phyloP scores from a whole-genome alignment of 768 basidiomycete species.

The Auricularia heimuer region DNA sequence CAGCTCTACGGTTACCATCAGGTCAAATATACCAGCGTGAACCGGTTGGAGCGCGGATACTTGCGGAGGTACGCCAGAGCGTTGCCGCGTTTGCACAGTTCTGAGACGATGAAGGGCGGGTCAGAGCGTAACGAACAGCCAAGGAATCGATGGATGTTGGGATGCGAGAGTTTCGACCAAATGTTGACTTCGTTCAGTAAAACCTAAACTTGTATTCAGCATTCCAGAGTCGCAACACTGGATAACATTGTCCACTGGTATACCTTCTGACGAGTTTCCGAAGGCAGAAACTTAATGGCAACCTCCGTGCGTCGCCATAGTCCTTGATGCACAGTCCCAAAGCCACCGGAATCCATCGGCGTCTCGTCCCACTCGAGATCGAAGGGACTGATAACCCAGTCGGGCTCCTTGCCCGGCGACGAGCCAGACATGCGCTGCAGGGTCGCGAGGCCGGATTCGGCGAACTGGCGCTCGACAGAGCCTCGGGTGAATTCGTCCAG shows the following conservation, averaged over 20 bases:
- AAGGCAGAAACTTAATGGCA: constrained; percentile 50
- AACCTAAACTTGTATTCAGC: constrained; percentile 32
- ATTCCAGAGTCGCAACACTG: constrained; percentile 40
- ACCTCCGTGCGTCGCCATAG: constrained; percentile 23
- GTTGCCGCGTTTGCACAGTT: constrained; percentile 59
- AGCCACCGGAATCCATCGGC: background rate
- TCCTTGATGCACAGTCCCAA: background rate
- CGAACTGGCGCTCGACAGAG: background rate
- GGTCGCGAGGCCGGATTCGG: background rate
- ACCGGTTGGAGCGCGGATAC: constrained; percentile 14
- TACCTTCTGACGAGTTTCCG: constrained; percentile 8
- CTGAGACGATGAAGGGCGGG: constrained; percentile 72
- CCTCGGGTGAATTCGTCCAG: background rate
- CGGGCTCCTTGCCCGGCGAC: background rate
- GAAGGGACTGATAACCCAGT: background rate
- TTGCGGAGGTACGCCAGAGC: constrained; percentile 47
- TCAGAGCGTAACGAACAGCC: constrained; percentile 63
- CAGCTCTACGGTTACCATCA: background rate
- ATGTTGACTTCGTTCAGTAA: constrained; percentile 63
- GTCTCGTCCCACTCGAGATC: background rate
- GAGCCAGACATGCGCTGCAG: background rate
- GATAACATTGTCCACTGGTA: constrained; percentile 4
- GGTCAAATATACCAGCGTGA: constrained; percentile 8
- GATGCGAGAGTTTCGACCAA: constrained; percentile 50
- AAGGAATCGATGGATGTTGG: constrained; percentile 60